Evolutionary conservation across 2,329 filamentous ascomycete genomes (phyloP), one percentile per base, ranked within the genome.

Genomic region (Fusarium acutatum): DNA sequence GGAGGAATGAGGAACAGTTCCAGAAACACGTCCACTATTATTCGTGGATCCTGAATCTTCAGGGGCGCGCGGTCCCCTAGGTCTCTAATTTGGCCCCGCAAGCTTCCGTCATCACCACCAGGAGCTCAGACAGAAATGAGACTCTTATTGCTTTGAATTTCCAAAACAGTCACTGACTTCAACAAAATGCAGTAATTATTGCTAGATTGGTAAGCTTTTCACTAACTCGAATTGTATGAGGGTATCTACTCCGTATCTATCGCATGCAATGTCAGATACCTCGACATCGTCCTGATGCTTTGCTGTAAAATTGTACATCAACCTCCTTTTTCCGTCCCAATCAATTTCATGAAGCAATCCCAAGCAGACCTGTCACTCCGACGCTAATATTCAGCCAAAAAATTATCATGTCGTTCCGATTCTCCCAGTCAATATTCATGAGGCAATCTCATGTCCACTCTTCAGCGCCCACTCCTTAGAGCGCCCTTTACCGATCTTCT

Each of bases 401-500:
- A 71, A 73, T 37, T 61, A 60, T 60, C 67, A 73, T 75, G 47
- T 41, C 67, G 40, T 65, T 67, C 41, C 64, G 35, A 26, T 59
- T 50, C 52, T 67, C 57, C 63, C 43, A 63, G 54, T 40, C 43
- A 67, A 58, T 44, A 43, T 46, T 79, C 64, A 82, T 28, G 74
- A 71, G 24, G 67, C 52, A 59, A 83, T 79, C 66, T 82, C 81
- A 60, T 83, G 82, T 7, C 81, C 83, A n/a, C 82, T 79, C 73
- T 81, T 82, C 53, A 85, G 72, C 17, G 78, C 77, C 83, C 83
- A 84, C 58, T 82, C 80, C 71, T 84, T 84, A 34, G 71, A 62
- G 24, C 81, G 78, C 6, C 82, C 82, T 30, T 77, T 60, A 6
- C 82, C 83, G 58, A 79, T 81, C 78, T 82, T 84, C 73, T 83